A percentile compares a stretch with the other conserved stretches of the same genome.
Conservation (phyloP, 2,329 filamentous ascomycete species). For the Colletotrichum higginsianum region DNA sequence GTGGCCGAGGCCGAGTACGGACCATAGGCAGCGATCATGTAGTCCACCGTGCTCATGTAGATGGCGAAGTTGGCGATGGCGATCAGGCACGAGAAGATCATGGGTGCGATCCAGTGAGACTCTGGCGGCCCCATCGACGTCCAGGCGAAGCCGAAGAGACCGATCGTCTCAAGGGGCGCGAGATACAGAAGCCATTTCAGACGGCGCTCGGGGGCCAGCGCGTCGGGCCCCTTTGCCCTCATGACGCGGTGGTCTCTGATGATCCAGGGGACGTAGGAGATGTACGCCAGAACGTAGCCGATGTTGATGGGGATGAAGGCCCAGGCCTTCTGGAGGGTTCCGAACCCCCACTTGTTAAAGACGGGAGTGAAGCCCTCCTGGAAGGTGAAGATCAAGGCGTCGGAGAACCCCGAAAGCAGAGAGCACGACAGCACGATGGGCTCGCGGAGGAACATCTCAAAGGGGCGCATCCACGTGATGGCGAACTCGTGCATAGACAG, state of each 20-base stretch:
- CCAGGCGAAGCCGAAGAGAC: conserved; percentile 75
- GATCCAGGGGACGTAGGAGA: conserved; percentile 70
- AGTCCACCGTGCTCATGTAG: conserved; percentile 78
- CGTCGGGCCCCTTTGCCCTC: conserved; percentile 62
- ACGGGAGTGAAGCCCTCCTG: conserved; percentile 74
- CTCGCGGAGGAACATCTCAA: conserved; percentile 75
- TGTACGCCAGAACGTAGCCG: conserved; percentile 73
- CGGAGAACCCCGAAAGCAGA: conserved; percentile 74
- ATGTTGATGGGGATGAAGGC: conserved; percentile 48
- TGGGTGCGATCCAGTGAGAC: conserved; percentile 73
- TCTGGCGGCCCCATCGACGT: conserved; percentile 66
- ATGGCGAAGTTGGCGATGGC: conserved; percentile 75
- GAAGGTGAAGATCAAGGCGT: conserved; percentile 78
- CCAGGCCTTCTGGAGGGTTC: conserved; percentile 48
- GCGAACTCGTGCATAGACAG: conserved; percentile 59
- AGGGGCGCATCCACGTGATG: conserved; percentile 71
- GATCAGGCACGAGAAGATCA: conserved; percentile 72
- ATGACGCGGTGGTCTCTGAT: conserved; percentile 47
- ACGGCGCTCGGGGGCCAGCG: conserved; percentile 66
- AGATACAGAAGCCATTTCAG: conserved; percentile 74
- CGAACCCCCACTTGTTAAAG: conserved; percentile 72
- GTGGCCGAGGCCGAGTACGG: conserved; percentile 77
- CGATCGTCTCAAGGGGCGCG: conserved; percentile 71
- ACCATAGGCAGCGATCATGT: conserved; percentile 77
- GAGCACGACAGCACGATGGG: conserved; percentile 75